Evolutionary conservation across 2,329 filamentous ascomycete genomes (phyloP).

Genomic region (Sporothrix sp.): DNA sequence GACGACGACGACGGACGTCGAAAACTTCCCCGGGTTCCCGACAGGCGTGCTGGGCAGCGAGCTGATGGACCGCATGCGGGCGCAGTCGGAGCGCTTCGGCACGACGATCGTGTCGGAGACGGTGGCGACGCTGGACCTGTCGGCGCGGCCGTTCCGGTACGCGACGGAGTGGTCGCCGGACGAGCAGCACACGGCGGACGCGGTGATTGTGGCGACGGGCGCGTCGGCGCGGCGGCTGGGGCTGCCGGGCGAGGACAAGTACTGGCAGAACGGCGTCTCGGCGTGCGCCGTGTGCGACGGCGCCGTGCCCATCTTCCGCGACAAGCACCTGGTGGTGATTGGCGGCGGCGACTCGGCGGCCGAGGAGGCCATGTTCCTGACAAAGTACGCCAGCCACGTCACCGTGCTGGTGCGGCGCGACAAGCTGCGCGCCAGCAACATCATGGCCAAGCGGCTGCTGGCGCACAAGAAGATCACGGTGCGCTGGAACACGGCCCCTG

Average conservation of each 20-base stretch:
- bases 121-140: slow-evolving; percentile 78
- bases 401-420: slow-evolving; percentile 87
- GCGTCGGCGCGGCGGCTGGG: slow-evolving; percentile 79
- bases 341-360: slow-evolving; percentile 94
- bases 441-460: slow-evolving; percentile 81
- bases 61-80: slow-evolving; percentile 93
- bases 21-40: slow-evolving; percentile 96
- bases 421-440: slow-evolving; percentile 75
- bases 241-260: slow-evolving; percentile 82
- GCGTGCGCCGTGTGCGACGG: slow-evolving; percentile 97
- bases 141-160: slow-evolving; percentile 78
- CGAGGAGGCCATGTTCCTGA: slow-evolving; percentile 94
- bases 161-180: slow-evolving; percentile 83
- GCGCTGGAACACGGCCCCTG: slow-evolving; percentile 70
- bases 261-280: slow-evolving; percentile 95
- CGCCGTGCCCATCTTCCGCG: slow-evolving; percentile 91
- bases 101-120: slow-evolving; percentile 92
- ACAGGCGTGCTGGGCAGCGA: slow-evolving; percentile 76
- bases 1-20: slow-evolving; percentile 95
- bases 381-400: slow-evolving; percentile 93
- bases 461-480: slow-evolving; percentile 85
- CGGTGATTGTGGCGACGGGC: slow-evolving; percentile 89
- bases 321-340: slow-evolving; percentile 91
- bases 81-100: slow-evolving; percentile 83
- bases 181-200: slow-evolving; percentile 77